A percentile compares a stretch with the other conserved stretches of the same genome.
phyloP scores from a whole-genome alignment of 441 rosid genomes.

The Populus tomentosa region DNA sequence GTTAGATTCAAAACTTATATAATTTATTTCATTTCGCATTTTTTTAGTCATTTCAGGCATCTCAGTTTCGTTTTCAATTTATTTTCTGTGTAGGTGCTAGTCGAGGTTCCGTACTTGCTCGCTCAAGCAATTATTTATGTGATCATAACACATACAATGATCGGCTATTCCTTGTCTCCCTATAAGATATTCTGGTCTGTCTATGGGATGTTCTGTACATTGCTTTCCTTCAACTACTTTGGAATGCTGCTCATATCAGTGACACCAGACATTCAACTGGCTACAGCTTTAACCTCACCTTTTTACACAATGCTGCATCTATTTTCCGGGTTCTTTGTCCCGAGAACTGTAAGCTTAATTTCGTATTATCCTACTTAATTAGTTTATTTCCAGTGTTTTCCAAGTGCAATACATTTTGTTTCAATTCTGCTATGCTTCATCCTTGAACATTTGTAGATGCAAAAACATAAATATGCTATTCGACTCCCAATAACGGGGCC shows the following conservation, averaged over 20 bases:
- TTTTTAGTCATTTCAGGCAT: not conserved
- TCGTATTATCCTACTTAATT: not conserved
- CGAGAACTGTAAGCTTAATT: constrained; percentile 36
- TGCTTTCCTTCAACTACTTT: constrained; percentile 42
- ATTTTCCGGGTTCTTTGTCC: constrained; percentile 43
- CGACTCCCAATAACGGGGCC: not conserved
- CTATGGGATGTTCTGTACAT: constrained; percentile 37
- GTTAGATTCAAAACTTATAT: not conserved
- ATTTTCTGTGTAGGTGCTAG: constrained; percentile 26
- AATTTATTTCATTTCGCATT: not conserved
- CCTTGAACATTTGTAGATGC: not conserved
- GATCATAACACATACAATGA: constrained; percentile 39
- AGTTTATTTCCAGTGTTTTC: not conserved
- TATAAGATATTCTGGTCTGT: constrained; percentile 25
- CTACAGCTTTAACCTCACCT: constrained; percentile 31
- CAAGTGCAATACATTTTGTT: not conserved
- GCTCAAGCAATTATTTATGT: constrained; percentile 34
- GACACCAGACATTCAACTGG: constrained; percentile 39
- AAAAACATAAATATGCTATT: no score
- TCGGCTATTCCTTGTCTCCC: constrained; percentile 31
- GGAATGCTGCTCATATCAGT: constrained; percentile 54
- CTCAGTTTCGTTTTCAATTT: not conserved
- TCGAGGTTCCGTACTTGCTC: constrained; percentile 46
- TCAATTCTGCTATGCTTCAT: not conserved
- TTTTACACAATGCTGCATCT: constrained; percentile 30